Conservation (phyloP, 2,329 filamentous ascomycete species). For the Ophioceras dolichostomum region DNA sequence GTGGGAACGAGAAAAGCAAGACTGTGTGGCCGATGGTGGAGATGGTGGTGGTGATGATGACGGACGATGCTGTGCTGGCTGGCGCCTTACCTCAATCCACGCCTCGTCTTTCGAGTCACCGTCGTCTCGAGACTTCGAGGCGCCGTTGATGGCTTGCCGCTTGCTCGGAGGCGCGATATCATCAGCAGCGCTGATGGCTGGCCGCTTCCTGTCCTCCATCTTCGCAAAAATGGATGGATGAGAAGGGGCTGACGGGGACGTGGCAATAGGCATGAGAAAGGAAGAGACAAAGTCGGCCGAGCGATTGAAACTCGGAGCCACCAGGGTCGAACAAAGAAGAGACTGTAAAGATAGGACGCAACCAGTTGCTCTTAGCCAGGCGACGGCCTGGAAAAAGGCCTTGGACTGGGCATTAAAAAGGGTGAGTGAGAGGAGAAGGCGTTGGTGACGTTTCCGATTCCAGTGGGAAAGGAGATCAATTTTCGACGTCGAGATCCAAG, state of each 20-base stretch:
- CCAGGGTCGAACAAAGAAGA: conserved; percentile 4
- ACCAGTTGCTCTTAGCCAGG: background rate
- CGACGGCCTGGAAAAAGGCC: background rate
- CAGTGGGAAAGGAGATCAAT: background rate
- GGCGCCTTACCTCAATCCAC: conserved; percentile 54
- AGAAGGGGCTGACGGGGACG: conserved; percentile 55
- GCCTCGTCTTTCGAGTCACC: conserved; percentile 45
- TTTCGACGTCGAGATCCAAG: conserved; percentile 1
- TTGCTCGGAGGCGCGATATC: conserved; percentile 84
- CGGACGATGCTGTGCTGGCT: too few species aligned
- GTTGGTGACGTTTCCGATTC: too few species aligned
- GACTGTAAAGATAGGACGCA: conserved; percentile 1
- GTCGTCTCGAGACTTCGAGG: conserved; percentile 43
- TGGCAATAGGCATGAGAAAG: conserved; percentile 80
- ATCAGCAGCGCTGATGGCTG: conserved; percentile 66
- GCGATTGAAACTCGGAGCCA: background rate
- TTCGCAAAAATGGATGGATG: conserved; percentile 75
- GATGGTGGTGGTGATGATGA: conserved; percentile 2
- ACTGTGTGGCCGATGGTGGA: too few species aligned
- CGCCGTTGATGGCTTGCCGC: conserved; percentile 80
- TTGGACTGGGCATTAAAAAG: background rate
- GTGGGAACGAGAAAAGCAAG: too few species aligned
- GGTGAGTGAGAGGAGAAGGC: too few species aligned
- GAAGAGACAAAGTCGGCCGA: conserved; percentile 21
- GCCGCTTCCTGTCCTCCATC: conserved; percentile 99